These are phyloP conservation scores for Pterocarpus santalinus DNA, from an alignment of 306 rosid species.

Conservation along the genomic window DNA sequence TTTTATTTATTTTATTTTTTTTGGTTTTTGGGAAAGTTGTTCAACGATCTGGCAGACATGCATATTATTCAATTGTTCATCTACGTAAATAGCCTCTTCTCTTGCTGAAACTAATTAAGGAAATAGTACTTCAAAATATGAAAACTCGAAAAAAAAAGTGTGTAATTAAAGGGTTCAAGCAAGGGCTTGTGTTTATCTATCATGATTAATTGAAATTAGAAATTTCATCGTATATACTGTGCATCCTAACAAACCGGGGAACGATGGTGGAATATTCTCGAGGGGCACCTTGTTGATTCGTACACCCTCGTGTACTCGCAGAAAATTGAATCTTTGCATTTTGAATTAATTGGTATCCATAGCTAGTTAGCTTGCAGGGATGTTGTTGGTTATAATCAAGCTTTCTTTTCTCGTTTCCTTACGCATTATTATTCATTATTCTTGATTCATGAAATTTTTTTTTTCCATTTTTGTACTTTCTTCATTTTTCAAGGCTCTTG, in stretches of 20 bases:
- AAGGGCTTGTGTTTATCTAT: neutral
- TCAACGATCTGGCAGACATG: neutral
- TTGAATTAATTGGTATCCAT: neutral
- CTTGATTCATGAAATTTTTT: neutral
- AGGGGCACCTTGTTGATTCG: conserved; percentile 8
- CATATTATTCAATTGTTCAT: neutral
- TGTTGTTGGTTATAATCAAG: neutral
- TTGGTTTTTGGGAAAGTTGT: neutral
- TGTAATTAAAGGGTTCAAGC: neutral
- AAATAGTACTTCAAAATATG: neutral
- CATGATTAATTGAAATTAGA: conserved; percentile 18
- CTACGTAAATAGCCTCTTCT: neutral
- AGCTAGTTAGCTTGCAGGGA: neutral
- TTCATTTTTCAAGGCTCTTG: neutral
- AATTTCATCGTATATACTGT: neutral
- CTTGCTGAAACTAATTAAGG: neutral
- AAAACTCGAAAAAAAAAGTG: no score
- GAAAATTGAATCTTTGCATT: conserved; percentile 42
- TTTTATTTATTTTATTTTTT: neutral
- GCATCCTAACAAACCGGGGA: conserved; percentile 3
- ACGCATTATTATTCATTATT: neutral
- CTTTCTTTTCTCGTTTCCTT: neutral
- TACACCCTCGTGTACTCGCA: conserved; percentile 34
- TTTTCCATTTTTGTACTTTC: neutral
- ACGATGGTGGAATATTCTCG: conserved; percentile 21